Conservation (phyloP, 768 basidiomycete species). For the Pleurotus eryngii region DNA sequence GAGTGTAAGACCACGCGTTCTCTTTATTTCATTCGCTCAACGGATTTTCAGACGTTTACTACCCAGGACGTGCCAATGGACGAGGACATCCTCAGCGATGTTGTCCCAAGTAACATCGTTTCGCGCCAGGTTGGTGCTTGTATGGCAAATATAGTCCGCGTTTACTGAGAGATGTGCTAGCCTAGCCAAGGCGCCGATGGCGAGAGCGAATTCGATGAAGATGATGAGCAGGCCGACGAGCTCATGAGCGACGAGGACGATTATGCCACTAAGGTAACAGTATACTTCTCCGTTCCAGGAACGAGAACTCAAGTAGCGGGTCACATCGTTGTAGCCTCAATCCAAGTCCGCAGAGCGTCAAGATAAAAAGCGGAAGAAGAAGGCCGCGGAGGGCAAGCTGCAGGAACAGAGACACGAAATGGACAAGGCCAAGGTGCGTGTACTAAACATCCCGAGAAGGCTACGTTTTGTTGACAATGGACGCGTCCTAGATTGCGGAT, state of each 20-base stretch:
- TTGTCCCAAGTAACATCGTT: slow-evolving; percentile 88
- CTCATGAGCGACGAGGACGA: slow-evolving; percentile 53
- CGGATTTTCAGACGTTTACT: neutral
- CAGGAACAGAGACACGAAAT: slow-evolving; percentile 74
- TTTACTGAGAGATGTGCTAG: slow-evolving; percentile 20
- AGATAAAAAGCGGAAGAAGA: slow-evolving; percentile 48
- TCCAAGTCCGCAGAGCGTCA: slow-evolving; percentile 23
- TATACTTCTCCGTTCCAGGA: no score
- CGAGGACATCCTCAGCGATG: slow-evolving; percentile 87
- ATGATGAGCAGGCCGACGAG: slow-evolving; percentile 59
- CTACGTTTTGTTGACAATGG: neutral
- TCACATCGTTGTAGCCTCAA: slow-evolving; percentile 19
- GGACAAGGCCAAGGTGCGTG: slow-evolving; percentile 79
- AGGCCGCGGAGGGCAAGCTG: slow-evolving; percentile 67
- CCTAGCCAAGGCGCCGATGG: slow-evolving; percentile 69
- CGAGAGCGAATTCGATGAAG: slow-evolving; percentile 70
- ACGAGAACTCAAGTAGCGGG: neutral
- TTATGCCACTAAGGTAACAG: slow-evolving; percentile 17
- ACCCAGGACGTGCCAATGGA: slow-evolving; percentile 29
- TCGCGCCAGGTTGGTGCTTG: slow-evolving; percentile 68
- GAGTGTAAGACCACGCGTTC: neutral
- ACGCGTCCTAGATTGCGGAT: slow-evolving; percentile 66
- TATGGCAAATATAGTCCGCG: neutral
- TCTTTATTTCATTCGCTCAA: neutral
- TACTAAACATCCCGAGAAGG: neutral